Conservation (phyloP, 1,139 yeast species). For the Candida sp. region DNA sequence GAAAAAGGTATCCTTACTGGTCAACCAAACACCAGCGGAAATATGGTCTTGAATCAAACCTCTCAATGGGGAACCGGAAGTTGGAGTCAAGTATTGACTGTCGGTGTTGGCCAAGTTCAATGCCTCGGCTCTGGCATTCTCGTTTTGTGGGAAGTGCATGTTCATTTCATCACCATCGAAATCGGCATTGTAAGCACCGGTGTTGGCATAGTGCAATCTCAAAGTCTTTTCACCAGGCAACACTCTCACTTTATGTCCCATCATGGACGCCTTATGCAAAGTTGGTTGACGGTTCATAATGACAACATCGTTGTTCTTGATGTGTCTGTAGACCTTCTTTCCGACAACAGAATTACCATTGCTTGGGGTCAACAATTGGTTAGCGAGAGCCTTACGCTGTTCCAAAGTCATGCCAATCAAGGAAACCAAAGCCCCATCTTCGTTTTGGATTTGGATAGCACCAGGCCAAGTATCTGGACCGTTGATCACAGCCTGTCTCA, state of each 20-base stretch:
- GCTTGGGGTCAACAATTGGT: constrained; percentile 91
- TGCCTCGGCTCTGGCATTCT: constrained; percentile 98
- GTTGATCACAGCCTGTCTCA: constrained; percentile 94
- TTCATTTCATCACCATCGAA: constrained; percentile 99
- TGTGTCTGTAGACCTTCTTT: constrained; percentile 94
- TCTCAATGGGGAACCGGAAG: constrained; percentile 98
- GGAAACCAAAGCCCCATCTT: constrained; percentile 89
- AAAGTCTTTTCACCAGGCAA: constrained; percentile 97
- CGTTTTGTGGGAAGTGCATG: constrained; percentile 99
- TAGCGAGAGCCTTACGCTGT: constrained; percentile 96
- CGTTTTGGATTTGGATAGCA: constrained; percentile 95
- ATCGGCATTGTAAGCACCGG: constrained; percentile 99
- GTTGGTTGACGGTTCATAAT: constrained; percentile 99
- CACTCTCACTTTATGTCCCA: constrained; percentile 99
- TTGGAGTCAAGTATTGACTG: constrained; percentile 96
- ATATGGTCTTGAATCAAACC: constrained; percentile 99
- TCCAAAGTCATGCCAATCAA: constrained; percentile 89
- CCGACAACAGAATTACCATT: constrained; percentile 62
- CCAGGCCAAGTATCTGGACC: constrained; percentile 99
- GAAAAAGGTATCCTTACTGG: constrained; percentile 90
- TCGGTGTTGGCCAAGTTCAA: constrained; percentile 94
- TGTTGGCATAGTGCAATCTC: constrained; percentile 97
- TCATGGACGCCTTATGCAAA: constrained; percentile 98
- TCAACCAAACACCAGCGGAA: constrained; percentile 98
- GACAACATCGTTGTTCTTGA: constrained; percentile 94